Evolutionary conservation across 2,329 filamentous ascomycete species (phyloP).

Genomic region (Alternaria dauci): DNA sequence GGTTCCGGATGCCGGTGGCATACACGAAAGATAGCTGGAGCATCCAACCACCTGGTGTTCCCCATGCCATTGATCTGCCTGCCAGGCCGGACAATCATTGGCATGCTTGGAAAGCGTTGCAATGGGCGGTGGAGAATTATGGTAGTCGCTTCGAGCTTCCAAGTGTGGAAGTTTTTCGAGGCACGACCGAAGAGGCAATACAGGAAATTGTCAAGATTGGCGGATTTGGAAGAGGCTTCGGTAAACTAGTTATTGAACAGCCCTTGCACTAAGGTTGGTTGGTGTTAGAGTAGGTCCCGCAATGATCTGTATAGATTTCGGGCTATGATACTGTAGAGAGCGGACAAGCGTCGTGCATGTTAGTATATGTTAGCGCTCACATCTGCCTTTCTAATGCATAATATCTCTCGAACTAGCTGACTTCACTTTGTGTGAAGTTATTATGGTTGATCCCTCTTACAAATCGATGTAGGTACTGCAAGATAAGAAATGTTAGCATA

Average conservation of each 20-base stretch:
- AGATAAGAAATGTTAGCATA: background rate
- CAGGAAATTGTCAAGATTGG: constrained; percentile 1
- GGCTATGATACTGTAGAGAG: background rate
- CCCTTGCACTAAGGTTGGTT: background rate
- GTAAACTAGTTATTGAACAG: constrained; percentile 10
- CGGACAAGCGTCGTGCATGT: background rate
- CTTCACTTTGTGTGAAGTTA: background rate
- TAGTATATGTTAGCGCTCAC: background rate
- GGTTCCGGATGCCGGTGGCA: background rate
- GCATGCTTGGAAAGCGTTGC: background rate
- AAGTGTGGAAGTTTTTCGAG: constrained; percentile 3
- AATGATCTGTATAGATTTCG: background rate
- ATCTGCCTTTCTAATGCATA: background rate
- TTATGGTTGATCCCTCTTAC: background rate
- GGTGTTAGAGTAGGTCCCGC: background rate
- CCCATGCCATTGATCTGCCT: background rate
- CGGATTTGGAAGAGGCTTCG: background rate
- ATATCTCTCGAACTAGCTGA: background rate
- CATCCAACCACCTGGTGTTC: constrained; percentile 3
- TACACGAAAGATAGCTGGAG: background rate
- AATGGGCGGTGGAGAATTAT: constrained; percentile 11
- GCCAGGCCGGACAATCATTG: background rate
- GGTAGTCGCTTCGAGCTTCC: constrained; percentile 6
- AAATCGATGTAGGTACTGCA: background rate
- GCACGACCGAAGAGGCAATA: constrained; percentile 9